Evolutionary conservation across 805 yeast genomes (phyloP), one percentile per base, ranked within the genome.

Genomic region (Pichia exigua): DNA sequence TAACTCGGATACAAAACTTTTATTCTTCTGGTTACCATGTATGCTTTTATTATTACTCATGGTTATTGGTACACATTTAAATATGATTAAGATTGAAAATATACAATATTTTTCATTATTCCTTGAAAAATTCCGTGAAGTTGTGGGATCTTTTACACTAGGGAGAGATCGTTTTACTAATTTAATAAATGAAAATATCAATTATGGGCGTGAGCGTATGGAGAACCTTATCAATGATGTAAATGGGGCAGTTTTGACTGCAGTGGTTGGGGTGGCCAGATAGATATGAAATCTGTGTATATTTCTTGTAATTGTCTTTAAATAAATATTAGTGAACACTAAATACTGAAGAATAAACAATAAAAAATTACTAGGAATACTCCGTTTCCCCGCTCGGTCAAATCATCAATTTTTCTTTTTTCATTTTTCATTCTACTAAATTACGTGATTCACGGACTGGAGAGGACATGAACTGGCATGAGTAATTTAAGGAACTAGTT

Each of bases 21-120:
- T 88, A 54, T 87, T 91, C 65, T 90, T 91, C 76, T 91, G 97
- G 97, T 69, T 90, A 52, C 97, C 97, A 15, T 76, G 87, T 40
- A 68, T 79, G 65, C 69, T 88, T 48, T 59, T 83, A 21, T 64
- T 87, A 32, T 66, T 83, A 18, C 69, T 81, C 45, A 55, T 67
- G 20, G 54, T 68, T n/a, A 50, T 66, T 9, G 67, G 65, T 24
- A 64, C 58, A 45, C 63, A 61, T 42, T 58, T 68, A 39, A 58
- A 62, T 22, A 49, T 65, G 26, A 50, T 61, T 27, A 49, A 54
- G n/a, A 45, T 60, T 20, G 59, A 63, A 27, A 56, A 57, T 11
- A 56, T 63, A 32, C 52, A 55, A 10, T 42, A 44, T 7, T 57
- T 60, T 38, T 54, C 64, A 17, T 59, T 67, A 21, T 61, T 68